Evolutionary conservation across 257 asterid species (phyloP).

Genomic region (Solanum bulbocastanum): DNA sequence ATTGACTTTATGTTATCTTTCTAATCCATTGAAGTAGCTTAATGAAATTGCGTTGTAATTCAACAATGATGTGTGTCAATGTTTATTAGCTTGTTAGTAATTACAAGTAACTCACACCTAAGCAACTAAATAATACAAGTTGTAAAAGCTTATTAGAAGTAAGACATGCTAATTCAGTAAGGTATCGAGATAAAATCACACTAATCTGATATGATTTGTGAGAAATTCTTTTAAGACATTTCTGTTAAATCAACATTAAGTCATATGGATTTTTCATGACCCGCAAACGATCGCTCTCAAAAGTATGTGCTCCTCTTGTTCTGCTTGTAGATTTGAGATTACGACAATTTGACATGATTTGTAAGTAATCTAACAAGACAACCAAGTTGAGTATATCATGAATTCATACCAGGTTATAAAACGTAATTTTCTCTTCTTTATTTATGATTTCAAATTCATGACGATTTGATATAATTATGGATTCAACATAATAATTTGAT

Average conservation of each 20-base stretch:
- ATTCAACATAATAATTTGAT: background rate
- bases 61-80: background rate
- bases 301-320: background rate
- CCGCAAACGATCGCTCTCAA: background rate
- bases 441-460: background rate
- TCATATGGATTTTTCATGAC: background rate
- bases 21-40: background rate
- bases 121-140: background rate
- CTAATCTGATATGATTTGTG: background rate
- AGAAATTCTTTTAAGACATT: background rate
- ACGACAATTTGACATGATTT: background rate
- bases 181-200: background rate
- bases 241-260: background rate
- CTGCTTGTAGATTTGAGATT: background rate
- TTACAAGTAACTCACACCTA: background rate
- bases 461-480: background rate
- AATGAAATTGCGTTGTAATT: too few relatives aligned
- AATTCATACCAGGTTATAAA: background rate
- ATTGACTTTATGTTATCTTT: too few relatives aligned
- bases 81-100: too few relatives aligned
- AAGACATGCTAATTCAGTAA: too few relatives aligned
- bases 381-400: background rate
- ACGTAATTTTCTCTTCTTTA: background rate
- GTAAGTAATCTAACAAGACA: background rate
- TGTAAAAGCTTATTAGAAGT: too few relatives aligned